Conservation (phyloP, 108 stramenopile species). For the Cyclotella kingstonii region DNA sequence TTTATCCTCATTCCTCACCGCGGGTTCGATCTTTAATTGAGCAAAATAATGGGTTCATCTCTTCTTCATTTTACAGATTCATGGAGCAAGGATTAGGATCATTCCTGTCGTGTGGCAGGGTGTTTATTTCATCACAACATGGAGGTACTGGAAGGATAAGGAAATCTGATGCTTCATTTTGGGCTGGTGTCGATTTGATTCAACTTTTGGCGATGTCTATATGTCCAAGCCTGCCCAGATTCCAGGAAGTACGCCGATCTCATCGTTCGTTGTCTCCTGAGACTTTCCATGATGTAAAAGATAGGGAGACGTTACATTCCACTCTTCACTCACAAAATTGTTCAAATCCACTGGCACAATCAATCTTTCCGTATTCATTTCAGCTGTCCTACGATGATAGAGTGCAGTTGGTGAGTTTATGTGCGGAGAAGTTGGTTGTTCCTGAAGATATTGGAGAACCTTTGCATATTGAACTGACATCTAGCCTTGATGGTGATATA, state of each 20-base stretch:
- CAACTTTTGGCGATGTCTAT: conserved; percentile 28
- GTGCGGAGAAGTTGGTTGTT: conserved; percentile 14
- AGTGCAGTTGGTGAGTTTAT: conserved; percentile 21
- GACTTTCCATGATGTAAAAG: background rate
- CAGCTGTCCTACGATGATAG: conserved; percentile 23
- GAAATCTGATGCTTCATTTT: background rate
- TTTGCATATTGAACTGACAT: background rate
- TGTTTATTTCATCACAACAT: background rate
- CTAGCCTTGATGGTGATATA: background rate
- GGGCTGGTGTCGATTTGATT: conserved; percentile 21
- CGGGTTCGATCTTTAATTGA: conserved; percentile 8
- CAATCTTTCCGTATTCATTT: conserved; percentile 28
- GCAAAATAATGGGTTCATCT: conserved; percentile 10
- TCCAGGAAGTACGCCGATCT: background rate
- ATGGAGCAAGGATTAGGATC: conserved; percentile 15
- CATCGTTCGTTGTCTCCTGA: background rate
- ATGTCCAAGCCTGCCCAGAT: conserved; percentile 1
- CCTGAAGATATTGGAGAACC: conserved; percentile 3
- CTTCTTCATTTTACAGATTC: conserved; percentile 23
- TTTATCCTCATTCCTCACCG: conserved; percentile 19
- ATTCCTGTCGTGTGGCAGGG: conserved; percentile 14
- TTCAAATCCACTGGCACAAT: conserved; percentile 4
- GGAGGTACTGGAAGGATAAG: background rate
- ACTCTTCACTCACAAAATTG: background rate
- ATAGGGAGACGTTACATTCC: background rate